Percentiles rank a stretch among this genome's conserved stretches.
phyloP scores from a whole-genome alignment of 1,284 basidiomycete genomes.

The Porogramme epimiltina region DNA sequence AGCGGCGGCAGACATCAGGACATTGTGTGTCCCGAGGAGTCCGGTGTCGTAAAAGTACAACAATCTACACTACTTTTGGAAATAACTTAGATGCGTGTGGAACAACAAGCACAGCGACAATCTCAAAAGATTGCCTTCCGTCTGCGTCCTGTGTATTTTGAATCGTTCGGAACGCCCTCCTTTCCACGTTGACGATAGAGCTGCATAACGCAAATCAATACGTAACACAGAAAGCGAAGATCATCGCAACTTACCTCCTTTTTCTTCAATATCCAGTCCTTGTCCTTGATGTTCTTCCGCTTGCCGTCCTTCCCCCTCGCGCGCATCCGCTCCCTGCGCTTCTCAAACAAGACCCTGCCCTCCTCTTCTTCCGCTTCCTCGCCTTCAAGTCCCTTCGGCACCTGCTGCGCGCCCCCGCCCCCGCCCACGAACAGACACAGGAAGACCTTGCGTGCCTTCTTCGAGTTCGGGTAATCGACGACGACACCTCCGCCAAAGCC shows the following conservation, averaged over 20 bases:
- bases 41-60: conserved; percentile 18
- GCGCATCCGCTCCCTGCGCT: conserved; percentile 54
- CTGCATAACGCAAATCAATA: conserved; percentile 38
- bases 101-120: background rate
- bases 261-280: conserved; percentile 83
- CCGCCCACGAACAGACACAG: conserved; percentile 86
- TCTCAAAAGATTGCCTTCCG: conserved; percentile 66
- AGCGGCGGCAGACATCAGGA: conserved; percentile 58
- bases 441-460: conserved; percentile 92
- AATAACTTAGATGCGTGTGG: conserved; percentile 13
- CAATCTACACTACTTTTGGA: conserved; percentile 7
- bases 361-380: conserved; percentile 52
- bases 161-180: conserved; percentile 77
- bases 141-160: conserved; percentile 81
- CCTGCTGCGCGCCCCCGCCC: conserved; percentile 56
- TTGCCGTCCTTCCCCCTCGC: conserved; percentile 58
- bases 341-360: conserved; percentile 66
- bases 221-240: background rate
- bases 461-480: conserved; percentile 96
- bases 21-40: conserved; percentile 44
- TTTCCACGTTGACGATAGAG: conserved; percentile 82
- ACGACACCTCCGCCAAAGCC: conserved; percentile 98
- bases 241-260: conserved; percentile 66
- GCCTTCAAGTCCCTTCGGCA: conserved; percentile 76
- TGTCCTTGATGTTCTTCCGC: conserved; percentile 67